Conservation (phyloP, 2,329 filamentous ascomycete species). For the Xylariaceae sp. region DNA sequence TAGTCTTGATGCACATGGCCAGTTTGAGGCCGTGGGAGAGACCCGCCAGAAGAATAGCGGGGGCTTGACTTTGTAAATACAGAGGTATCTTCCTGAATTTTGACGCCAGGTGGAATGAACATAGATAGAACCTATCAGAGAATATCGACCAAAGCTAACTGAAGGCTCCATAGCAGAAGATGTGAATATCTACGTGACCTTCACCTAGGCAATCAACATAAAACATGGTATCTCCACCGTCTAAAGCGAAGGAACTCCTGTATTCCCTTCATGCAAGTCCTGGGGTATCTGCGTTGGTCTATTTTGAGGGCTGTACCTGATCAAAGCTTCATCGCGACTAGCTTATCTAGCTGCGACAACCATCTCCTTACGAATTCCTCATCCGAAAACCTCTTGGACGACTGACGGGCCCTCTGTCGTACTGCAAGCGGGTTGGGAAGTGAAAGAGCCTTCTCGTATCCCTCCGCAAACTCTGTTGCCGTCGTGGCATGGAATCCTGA, state of each 20-base stretch:
- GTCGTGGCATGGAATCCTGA: conserved; percentile 82
- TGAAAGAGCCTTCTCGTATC: conserved; percentile 71
- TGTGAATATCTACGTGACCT: not conserved
- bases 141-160: too few species aligned
- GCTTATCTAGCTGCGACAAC: conserved; percentile 67
- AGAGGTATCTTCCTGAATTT: too few species aligned
- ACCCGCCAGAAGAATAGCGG: conserved; percentile 69
- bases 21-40: conserved; percentile 75
- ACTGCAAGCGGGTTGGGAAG: conserved; percentile 71
- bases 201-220: too few species aligned
- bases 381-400: conserved; percentile 82
- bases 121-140: too few species aligned
- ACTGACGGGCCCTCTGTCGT: conserved; percentile 69
- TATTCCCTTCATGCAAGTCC: conserved; percentile 4
- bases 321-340: conserved; percentile 49
- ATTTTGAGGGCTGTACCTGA: not conserved
- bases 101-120: too few species aligned
- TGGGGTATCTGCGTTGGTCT: conserved; percentile 2
- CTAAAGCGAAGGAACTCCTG: conserved; percentile 3
- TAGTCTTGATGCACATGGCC: conserved; percentile 56
- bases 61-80: conserved; percentile 46
- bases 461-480: conserved; percentile 71
- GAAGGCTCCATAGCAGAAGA: too few species aligned
- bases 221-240: too few species aligned
- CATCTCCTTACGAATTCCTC: conserved; percentile 78